Evolutionary conservation across 2,329 filamentous ascomycete genomes (phyloP).

Genomic region (Fusarium sp.): DNA sequence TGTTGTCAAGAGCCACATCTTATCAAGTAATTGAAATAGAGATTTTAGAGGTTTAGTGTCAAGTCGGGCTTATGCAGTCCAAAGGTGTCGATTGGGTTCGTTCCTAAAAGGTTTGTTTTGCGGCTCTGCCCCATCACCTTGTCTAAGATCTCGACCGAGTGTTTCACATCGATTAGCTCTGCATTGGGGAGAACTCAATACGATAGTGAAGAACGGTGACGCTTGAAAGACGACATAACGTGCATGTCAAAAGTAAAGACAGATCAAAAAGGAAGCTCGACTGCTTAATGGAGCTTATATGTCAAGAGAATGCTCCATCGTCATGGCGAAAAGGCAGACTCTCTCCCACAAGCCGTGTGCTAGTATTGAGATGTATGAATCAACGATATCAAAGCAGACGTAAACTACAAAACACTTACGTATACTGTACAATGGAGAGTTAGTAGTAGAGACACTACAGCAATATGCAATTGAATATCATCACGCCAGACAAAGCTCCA

Average conservation of each 20-base stretch:
- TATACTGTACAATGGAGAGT: neutral
- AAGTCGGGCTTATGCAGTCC: neutral
- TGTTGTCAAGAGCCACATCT: neutral
- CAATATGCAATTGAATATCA: neutral
- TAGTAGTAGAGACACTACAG: neutral
- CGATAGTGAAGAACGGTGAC: conserved; percentile 4
- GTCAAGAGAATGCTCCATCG: neutral
- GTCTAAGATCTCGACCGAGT: conserved; percentile 7
- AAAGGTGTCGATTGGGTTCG: neutral
- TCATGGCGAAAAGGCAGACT: neutral
- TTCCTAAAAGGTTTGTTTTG: neutral
- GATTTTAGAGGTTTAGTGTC: neutral
- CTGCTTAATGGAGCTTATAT: conserved; percentile 5
- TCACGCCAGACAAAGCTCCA: neutral
- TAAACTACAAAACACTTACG: neutral
- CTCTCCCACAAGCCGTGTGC: neutral
- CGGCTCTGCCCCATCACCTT: conserved; percentile 7
- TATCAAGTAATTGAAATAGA: neutral
- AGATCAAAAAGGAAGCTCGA: conserved; percentile 1
- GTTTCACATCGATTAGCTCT: conserved; percentile 17
- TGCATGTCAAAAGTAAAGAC: neutral
- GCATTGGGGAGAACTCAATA: conserved; percentile 21
- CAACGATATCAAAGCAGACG: neutral
- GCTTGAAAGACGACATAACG: conserved; percentile 17
- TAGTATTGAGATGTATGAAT: neutral